phyloP scores from a whole-genome alignment of 805 yeast species.

The Metschnikowia bowlesiae region DNA sequence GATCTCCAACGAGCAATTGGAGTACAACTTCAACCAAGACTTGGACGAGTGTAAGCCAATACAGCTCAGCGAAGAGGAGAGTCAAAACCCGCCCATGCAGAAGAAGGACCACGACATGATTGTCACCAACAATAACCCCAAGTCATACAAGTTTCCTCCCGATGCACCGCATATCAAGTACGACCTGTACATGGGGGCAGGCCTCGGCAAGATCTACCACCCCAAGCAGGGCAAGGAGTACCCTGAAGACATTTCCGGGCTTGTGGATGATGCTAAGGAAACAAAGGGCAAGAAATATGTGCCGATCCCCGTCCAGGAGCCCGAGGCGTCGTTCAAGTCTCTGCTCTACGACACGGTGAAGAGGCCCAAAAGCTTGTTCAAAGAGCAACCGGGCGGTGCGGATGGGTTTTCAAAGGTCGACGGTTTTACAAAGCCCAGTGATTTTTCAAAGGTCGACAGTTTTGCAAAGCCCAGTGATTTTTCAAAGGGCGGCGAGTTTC shows the following conservation, averaged over 20 bases:
- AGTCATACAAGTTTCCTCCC: constrained; percentile 55
- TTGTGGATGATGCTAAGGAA: constrained; percentile 16
- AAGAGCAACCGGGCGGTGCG: background rate
- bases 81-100: constrained; percentile 8
- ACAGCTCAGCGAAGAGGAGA: constrained; percentile 27
- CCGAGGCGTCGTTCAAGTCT: constrained; percentile 9
- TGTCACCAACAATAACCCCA: constrained; percentile 44
- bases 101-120: constrained; percentile 37
- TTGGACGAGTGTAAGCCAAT: constrained; percentile 20
- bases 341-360: background rate
- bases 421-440: too few relatives aligned
- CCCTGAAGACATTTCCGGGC: constrained; percentile 34
- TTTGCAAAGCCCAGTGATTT: too few relatives aligned
- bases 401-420: too few relatives aligned
- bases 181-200: background rate
- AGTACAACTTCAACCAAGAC: constrained; percentile 17
- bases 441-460: too few relatives aligned
- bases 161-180: constrained; percentile 7
- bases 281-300: constrained; percentile 25
- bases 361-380: background rate
- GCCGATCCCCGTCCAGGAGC: constrained; percentile 40
- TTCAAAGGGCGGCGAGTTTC: background rate
- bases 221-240: constrained; percentile 11
- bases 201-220: constrained; percentile 11
- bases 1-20: constrained; percentile 15